Conservation (phyloP, 148 eudicot genomes). For the Vaccinium vitisidaea region DNA sequence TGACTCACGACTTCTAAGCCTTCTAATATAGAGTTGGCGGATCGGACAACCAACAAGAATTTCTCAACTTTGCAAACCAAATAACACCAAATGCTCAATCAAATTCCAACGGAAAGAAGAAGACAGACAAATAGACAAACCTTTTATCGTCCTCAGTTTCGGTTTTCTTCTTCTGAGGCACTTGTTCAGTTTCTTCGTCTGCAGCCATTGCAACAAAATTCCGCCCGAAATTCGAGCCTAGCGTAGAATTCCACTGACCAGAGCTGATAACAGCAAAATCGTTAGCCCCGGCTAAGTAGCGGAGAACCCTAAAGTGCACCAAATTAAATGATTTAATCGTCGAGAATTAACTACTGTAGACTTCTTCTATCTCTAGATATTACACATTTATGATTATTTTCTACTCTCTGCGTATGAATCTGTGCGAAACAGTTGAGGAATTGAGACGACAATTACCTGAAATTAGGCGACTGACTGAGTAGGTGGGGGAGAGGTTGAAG, state of each 20-base stretch:
- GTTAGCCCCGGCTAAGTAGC: neutral
- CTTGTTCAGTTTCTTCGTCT: slow-evolving; percentile 7
- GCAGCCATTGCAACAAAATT: slow-evolving; percentile 41
- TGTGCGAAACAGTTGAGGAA: too few species aligned
- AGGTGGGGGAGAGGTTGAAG: neutral
- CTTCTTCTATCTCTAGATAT: too few species aligned
- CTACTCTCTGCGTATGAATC: too few species aligned
- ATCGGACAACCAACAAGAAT: neutral
- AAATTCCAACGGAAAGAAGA: neutral
- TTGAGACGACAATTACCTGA: neutral
- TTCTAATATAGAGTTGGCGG: too few species aligned
- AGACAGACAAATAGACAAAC: slow-evolving; percentile 17
- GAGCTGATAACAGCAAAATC: neutral
- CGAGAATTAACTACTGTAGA: too few species aligned
- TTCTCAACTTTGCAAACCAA: neutral
- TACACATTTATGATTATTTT: too few species aligned
- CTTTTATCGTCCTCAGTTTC: slow-evolving; percentile 75
- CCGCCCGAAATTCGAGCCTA: neutral
- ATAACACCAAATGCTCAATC: neutral
- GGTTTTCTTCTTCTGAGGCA: slow-evolving; percentile 49
- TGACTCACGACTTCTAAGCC: too few species aligned
- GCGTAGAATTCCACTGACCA: neutral
- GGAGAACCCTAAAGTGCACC: neutral
- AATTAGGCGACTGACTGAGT: neutral
- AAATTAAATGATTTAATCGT: neutral